Conservation (phyloP, 805 yeast species). For the Metschnikowia lachancei region DNA sequence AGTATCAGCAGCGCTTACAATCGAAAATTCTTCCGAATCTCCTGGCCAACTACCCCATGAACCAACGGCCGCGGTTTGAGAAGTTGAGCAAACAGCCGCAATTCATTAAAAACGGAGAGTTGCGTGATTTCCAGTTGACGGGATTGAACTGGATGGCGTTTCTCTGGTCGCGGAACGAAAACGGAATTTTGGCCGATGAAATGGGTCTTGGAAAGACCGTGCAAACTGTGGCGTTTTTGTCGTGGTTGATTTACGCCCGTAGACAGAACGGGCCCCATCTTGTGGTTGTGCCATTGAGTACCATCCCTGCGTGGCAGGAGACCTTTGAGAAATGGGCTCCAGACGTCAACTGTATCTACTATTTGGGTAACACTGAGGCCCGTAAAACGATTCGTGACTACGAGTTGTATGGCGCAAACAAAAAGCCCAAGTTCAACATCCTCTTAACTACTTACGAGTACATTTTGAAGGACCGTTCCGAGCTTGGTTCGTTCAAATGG, state of each 20-base stretch:
- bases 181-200: constrained; percentile 96
- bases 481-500: constrained; percentile 85
- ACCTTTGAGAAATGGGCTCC: constrained; percentile 98
- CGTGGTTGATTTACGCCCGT: constrained; percentile 93
- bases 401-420: constrained; percentile 67
- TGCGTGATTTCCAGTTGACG: constrained; percentile 95
- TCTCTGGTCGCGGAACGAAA: constrained; percentile 95
- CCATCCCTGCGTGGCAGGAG: constrained; percentile 99
- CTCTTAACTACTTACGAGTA: constrained; percentile 94
- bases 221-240: constrained; percentile 89
- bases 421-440: constrained; percentile 86
- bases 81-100: constrained; percentile 83
- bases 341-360: constrained; percentile 87
- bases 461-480: constrained; percentile 81
- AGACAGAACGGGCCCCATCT: constrained; percentile 97
- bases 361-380: constrained; percentile 87
- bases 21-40: constrained; percentile 82
- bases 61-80: constrained; percentile 81
- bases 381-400: constrained; percentile 77
- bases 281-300: constrained; percentile 93
- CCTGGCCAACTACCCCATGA: constrained; percentile 70
- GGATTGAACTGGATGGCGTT: constrained; percentile 99
- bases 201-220: constrained; percentile 99
- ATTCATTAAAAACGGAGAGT: constrained; percentile 84
- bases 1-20: constrained; percentile 74